These are phyloP conservation scores for Corylus americana DNA, from an alignment of 306 rosid genomes.

Conservation along the genomic window DNA sequence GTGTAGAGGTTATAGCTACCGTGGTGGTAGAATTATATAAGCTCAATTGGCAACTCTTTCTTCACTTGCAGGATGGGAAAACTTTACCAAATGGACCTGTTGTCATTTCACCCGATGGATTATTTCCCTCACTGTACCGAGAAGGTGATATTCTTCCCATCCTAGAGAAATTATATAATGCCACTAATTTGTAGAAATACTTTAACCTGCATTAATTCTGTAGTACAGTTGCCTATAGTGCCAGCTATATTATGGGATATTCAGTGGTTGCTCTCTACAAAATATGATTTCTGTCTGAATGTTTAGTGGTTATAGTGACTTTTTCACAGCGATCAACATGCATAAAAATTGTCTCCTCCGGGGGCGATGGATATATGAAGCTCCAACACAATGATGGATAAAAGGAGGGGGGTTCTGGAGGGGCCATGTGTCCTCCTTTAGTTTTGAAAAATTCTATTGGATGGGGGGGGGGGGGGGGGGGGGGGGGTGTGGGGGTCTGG, in stretches of 20 bases:
- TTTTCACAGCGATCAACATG: neutral
- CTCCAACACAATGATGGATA: too few relatives aligned
- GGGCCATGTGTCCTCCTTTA: too few relatives aligned
- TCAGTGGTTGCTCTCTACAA: neutral
- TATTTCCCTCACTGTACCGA: constrained; percentile 86
- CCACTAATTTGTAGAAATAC: neutral
- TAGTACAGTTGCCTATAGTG: constrained; percentile 7
- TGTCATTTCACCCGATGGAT: constrained; percentile 97
- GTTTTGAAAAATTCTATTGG: too few relatives aligned
- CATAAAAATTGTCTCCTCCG: too few relatives aligned
- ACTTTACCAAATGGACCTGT: constrained; percentile 88
- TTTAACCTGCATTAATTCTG: too few relatives aligned
- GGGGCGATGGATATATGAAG: too few relatives aligned
- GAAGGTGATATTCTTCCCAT: constrained; percentile 60
- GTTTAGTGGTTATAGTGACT: neutral
- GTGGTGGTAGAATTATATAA: constrained; percentile 17
- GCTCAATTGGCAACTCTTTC: constrained; percentile 22
- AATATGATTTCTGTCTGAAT: neutral
- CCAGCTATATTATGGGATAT: neutral
- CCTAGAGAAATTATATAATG: neutral
- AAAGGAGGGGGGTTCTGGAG: too few relatives aligned
- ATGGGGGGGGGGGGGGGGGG: too few relatives aligned
- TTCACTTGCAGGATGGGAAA: constrained; percentile 77
- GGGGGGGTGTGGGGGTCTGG: neutral
- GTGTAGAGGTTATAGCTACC: constrained; percentile 8